A percentile compares a stretch with the other conserved stretches of the same genome.
These are phyloP conservation scores for Talaromyces islandicus DNA, from an alignment of 2,329 filamentous ascomycete genomes.

Conservation along the genomic window DNA sequence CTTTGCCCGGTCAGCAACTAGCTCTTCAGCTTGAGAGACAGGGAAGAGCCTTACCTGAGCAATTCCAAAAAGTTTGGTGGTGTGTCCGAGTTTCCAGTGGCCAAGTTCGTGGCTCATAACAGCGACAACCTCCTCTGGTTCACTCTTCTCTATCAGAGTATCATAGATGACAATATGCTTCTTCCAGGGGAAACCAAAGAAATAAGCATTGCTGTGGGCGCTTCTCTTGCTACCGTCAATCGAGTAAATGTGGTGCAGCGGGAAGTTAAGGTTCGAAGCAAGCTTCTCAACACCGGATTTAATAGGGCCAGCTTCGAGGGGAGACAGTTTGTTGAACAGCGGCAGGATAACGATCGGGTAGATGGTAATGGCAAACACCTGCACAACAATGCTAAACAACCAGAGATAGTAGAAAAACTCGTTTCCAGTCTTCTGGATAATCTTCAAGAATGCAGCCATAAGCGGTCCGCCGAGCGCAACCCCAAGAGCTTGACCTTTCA, in stretches of 20 bases:
- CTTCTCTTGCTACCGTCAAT: constrained; percentile 89
- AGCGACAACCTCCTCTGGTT: constrained; percentile 85
- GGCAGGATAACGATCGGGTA: constrained; percentile 93
- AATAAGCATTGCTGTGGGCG: constrained; percentile 87
- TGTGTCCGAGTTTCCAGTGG: constrained; percentile 95
- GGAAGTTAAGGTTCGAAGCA: constrained; percentile 79
- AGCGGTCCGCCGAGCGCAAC: constrained; percentile 79
- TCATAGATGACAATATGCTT: constrained; percentile 99
- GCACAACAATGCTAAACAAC: constrained; percentile 82
- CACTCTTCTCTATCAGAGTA: constrained; percentile 91
- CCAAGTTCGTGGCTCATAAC: constrained; percentile 93
- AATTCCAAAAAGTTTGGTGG: constrained; percentile 82
- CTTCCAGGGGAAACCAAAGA: constrained; percentile 97
- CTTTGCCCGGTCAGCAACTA: constrained; percentile 31
- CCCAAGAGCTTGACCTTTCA: constrained; percentile 82
- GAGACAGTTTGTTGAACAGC: constrained; percentile 96
- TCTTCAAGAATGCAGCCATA: constrained; percentile 84
- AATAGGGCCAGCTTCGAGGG: constrained; percentile 76
- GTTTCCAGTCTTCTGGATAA: constrained; percentile 88
- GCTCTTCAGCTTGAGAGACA: not conserved
- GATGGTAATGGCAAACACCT: constrained; percentile 91
- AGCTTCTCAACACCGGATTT: constrained; percentile 84
- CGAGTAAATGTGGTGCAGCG: constrained; percentile 85
- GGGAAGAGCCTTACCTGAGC: constrained; percentile 56
- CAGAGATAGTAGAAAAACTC: constrained; percentile 98